Conservation (phyloP, 2,329 filamentous ascomycete species). For the Huntiella abstrusa region DNA sequence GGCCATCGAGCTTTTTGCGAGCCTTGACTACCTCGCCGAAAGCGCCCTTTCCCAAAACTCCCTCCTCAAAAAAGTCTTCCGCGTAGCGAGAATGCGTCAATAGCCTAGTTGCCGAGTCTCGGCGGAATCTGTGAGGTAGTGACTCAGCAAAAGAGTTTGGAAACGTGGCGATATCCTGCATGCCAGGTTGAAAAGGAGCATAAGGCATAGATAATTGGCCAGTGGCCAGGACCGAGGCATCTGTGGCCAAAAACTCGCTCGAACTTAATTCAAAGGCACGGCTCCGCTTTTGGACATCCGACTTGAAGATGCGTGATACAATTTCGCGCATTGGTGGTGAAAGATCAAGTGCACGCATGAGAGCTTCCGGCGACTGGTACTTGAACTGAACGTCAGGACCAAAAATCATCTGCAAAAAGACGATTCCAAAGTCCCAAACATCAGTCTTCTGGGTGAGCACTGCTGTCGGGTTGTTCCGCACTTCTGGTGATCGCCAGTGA, state of each 20-base stretch:
- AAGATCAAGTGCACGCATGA: slow-evolving; percentile 52
- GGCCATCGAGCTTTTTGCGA: slow-evolving; percentile 79
- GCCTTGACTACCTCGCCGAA: slow-evolving; percentile 96
- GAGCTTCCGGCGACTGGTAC: slow-evolving; percentile 57
- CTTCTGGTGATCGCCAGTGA: slow-evolving; percentile 70
- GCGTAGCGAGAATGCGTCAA: slow-evolving; percentile 48
- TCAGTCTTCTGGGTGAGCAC: slow-evolving; percentile 64
- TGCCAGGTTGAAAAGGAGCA: background rate
- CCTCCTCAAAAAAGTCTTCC: slow-evolving; percentile 81
- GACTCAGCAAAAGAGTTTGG: slow-evolving; percentile 18
- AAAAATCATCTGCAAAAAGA: slow-evolving; percentile 88
- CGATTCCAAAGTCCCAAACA: slow-evolving; percentile 84
- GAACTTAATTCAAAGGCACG: slow-evolving; percentile 57
- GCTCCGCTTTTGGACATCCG: slow-evolving; percentile 66
- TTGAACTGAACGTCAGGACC: slow-evolving; percentile 58
- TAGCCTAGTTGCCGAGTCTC: slow-evolving; percentile 40
- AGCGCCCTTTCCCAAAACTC: slow-evolving; percentile 74
- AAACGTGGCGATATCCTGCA: background rate
- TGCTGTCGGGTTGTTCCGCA: slow-evolving; percentile 40
- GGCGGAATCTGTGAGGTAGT: slow-evolving; percentile 31
- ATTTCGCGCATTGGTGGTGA: slow-evolving; percentile 64
- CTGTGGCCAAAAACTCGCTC: slow-evolving; percentile 47
- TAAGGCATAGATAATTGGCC: slow-evolving; percentile 19
- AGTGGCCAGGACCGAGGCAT: slow-evolving; percentile 37
- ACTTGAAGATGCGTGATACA: slow-evolving; percentile 65